phyloP scores from a whole-genome alignment of 805 yeast species.

The Clavispora santaluciae region DNA sequence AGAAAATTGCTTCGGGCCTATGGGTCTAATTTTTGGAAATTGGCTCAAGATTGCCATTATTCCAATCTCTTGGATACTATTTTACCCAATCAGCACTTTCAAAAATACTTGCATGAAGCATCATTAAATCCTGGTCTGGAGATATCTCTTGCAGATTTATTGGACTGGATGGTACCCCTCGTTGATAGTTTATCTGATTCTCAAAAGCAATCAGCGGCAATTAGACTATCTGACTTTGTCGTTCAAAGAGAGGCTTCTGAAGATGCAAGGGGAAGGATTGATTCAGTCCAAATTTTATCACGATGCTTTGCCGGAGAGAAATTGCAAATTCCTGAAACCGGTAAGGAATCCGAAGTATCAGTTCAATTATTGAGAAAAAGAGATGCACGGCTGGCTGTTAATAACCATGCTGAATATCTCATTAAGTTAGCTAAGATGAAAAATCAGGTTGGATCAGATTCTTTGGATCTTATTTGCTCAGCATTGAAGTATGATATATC shows the following conservation, averaged over 20 bases:
- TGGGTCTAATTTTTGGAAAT: slow-evolving; percentile 49
- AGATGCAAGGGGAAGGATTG: background rate
- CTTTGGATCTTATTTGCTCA: slow-evolving; percentile 8
- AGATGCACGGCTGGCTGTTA: slow-evolving; percentile 48
- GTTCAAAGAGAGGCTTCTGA: slow-evolving; percentile 21
- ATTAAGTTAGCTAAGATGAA: slow-evolving; percentile 15
- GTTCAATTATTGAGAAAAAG: slow-evolving; percentile 36
- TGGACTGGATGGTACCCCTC: slow-evolving; percentile 53
- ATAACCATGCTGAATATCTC: slow-evolving; percentile 36
- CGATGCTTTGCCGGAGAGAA: slow-evolving; percentile 14
- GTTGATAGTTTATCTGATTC: slow-evolving; percentile 41
- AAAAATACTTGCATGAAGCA: slow-evolving; percentile 25
- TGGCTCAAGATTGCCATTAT: slow-evolving; percentile 49
- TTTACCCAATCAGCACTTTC: slow-evolving; percentile 49
- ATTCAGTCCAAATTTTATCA: slow-evolving; percentile 11
- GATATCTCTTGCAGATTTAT: slow-evolving; percentile 33
- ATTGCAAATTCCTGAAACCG: background rate
- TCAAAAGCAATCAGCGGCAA: slow-evolving; percentile 49
- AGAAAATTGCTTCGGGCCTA: slow-evolving; percentile 39
- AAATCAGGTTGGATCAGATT: slow-evolving; percentile 1
- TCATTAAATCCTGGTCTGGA: slow-evolving; percentile 5
- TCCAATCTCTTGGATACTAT: slow-evolving; percentile 56
- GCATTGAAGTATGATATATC: slow-evolving; percentile 17
- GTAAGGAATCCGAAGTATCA: slow-evolving; percentile 14
- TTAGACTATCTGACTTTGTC: slow-evolving; percentile 47